Percentiles rank a stretch among this genome's conserved stretches.
phyloP scores from a whole-genome alignment of 768 basidiomycete species.

The Cystobasidium tubakii region DNA sequence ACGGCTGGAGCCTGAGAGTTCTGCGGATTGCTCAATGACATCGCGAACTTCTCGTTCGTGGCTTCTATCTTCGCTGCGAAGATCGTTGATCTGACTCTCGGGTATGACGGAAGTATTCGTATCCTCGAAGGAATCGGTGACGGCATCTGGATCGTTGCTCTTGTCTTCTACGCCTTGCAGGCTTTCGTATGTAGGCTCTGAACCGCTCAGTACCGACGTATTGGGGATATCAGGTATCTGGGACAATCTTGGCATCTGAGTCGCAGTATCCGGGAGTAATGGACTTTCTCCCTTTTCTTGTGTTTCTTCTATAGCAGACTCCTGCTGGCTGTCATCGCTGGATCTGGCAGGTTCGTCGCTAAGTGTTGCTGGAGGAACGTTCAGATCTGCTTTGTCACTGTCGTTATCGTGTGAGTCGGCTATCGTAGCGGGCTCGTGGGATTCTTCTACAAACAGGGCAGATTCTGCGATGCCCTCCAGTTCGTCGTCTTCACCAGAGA shows the following conservation, averaged over 20 bases:
- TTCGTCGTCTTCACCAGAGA: no score
- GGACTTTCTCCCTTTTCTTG: not conserved
- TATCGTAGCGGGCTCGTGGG: not conserved
- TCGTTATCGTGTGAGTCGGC: not conserved
- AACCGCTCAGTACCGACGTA: no score
- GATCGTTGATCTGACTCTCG: not conserved
- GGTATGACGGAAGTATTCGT: not conserved
- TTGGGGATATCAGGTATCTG: conserved; percentile 9
- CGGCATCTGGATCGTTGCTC: not conserved
- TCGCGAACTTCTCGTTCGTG: not conserved
- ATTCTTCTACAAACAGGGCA: not conserved
- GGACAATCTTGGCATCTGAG: conserved; percentile 13
- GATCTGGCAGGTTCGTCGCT: not conserved
- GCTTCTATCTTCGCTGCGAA: not conserved
- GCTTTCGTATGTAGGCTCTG: not conserved
- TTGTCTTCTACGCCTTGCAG: not conserved
- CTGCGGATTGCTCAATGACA: not conserved
- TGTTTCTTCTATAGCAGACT: not conserved
- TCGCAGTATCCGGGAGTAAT: not conserved
- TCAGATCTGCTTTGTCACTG: not conserved
- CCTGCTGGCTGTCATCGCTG: not conserved
- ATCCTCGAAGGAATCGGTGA: not conserved
- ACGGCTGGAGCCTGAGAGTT: no score
- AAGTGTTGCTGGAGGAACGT: not conserved
- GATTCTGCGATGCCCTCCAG: not conserved